Evolutionary conservation across 495 filamentous ascomycete genomes (phyloP), one percentile per base, ranked within the genome.

Genomic region (Penicillium samsonianum): DNA sequence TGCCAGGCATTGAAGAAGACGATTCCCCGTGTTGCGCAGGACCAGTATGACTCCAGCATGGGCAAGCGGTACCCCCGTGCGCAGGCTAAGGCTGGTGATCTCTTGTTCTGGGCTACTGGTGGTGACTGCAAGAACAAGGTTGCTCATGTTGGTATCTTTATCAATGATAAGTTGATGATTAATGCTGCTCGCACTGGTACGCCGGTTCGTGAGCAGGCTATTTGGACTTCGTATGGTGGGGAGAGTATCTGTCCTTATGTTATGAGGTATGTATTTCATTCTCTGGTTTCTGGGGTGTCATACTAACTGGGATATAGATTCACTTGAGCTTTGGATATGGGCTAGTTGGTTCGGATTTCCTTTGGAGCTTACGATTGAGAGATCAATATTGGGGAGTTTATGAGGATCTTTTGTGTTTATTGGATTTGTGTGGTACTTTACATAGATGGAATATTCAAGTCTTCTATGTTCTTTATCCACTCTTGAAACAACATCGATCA

Each of bases 161-260:
- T 63, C 22, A 49, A 50, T 4, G 46, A 60, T 47, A 58, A 43
- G 2, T 48, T 40, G 42, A 63, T 63, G 61, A 63, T 63, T 12
- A 63, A 63, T 57, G 61, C 61, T 31, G 61, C 61, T 17, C 52
- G 50, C 14, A 60, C 61, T 38, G 61, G 61, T 11, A 63, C 61
- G 7, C 61, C 61, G 8, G 57, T 63, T 7, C 48, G 61, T 8
- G 61, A 63, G 38, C 61, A 63, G 57, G 26, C 51, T 46, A 60
- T 60, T 28, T 63, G 61, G 61, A 63, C 61, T 57, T 63, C 61
- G 19, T 63, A 43, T 63, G 61, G 61, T 25, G 57, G 61, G 1
- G 48, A 60, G 61, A 57, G 46, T 4, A 63, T 63, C 38, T 63
- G 61, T 14, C 49, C 50, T 44, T 56, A 63, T 37, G 57, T 38